Evolutionary conservation across 2,329 filamentous ascomycete species (phyloP), one percentile per base, ranked within the genome.

Genomic region (Knoxdaviesia capensis): DNA sequence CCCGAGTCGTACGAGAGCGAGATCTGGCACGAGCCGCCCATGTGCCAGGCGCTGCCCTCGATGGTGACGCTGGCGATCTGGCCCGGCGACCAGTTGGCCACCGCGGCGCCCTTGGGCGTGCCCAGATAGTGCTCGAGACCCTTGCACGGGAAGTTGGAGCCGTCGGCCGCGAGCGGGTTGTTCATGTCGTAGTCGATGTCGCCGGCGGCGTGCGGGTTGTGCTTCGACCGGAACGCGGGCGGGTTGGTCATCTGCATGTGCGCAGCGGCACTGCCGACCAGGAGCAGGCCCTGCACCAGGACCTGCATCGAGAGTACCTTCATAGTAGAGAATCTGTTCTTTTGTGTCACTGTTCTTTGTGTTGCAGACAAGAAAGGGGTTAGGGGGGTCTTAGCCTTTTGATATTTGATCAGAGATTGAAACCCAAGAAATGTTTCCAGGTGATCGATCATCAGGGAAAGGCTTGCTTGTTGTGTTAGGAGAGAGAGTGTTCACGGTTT

Each of bases 11-110:
- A 72, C 2, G 72, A 77, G 6, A 80, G 54, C 0, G 71, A 65
- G 6, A 77, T 59, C 51, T 80, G 75, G 49, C 75, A 80, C 5
- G 71, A 77, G 6, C 75, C 75, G 3, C 75, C 74, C 6, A 57
- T 57, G 51, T 76, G 72, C 6, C 54, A 56, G 3, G 64, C 61
- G n/a, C 60, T 61, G 3, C 75, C 75, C 20, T 57, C 55, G n/a
- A 79, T 50, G 10, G 61, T 63, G 50, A 77, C 58, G 28, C 63
- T 60, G 51, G 76, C 73, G 8, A 56, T 58, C 11, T 59, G 55
- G 5, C 75, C 74, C 3, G 68, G 63, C 5, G 54, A 48, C 53
- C 74, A 77, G 1, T 58, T 66, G 2, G 62, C 65, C 6, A 68
- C 64, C 0, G 66, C 56, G 0, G 53, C 53, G 38, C 68, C 63